Percentiles rank a stretch among this genome's conserved stretches.
These are phyloP conservation scores for Colletotrichum melonis DNA, from an alignment of 2,329 filamentous ascomycete species.

Conservation along the genomic window DNA sequence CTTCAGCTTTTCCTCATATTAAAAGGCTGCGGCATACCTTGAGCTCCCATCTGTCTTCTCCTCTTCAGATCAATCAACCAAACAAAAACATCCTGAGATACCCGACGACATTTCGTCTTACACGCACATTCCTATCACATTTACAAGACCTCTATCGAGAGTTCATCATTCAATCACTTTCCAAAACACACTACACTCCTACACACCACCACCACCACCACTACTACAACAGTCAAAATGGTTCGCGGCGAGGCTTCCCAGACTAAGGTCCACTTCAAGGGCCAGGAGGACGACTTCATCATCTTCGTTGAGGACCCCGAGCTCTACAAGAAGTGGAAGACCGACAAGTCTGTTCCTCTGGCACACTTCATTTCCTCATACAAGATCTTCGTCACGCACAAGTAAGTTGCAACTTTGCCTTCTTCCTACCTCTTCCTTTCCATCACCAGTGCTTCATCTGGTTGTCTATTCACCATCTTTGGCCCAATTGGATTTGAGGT, in stretches of 20 bases:
- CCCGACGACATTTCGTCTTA: slow-evolving; percentile 5
- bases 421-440: background rate
- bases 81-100: slow-evolving; percentile 19
- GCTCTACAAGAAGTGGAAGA: slow-evolving; percentile 83
- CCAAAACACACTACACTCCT: slow-evolving; percentile 16
- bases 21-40: slow-evolving; percentile 11
- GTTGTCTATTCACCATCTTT: too few relatives aligned
- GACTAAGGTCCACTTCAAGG: slow-evolving; percentile 89
- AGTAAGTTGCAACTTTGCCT: slow-evolving; percentile 68
- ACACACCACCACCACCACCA: slow-evolving; percentile 23
- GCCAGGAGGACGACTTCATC: slow-evolving; percentile 69
- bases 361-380: slow-evolving; percentile 88
- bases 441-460: too few relatives aligned
- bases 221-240: slow-evolving; percentile 61
- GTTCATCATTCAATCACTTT: slow-evolving; percentile 33
- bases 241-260: slow-evolving; percentile 76
- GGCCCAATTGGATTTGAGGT: background rate
- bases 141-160: slow-evolving; percentile 19
- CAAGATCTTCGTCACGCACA: slow-evolving; percentile 90
- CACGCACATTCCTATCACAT: slow-evolving; percentile 25
- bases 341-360: slow-evolving; percentile 81
- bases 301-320: slow-evolving; percentile 70
- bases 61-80: slow-evolving; percentile 14
- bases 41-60: background rate
- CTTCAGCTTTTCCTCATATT: slow-evolving; percentile 9